A percentile compares a stretch with the other conserved stretches of the same genome.
phyloP scores from a whole-genome alignment of 768 basidiomycete genomes.

The Tricholoma hemisulphureum region DNA sequence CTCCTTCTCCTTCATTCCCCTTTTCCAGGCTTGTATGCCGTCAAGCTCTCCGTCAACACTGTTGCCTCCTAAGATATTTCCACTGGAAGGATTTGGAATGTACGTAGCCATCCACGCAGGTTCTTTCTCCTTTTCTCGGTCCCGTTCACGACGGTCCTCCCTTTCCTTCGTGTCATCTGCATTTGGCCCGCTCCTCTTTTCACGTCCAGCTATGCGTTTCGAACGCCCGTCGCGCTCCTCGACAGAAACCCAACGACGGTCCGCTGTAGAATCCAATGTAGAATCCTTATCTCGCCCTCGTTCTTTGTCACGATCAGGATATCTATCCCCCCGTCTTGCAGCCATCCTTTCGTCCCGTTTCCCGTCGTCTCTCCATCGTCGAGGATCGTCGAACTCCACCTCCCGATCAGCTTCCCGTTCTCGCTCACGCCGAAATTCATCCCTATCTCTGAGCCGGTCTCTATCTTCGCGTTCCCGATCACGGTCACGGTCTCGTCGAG shows the following conservation, averaged over 20 bases:
- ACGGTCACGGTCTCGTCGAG: constrained; percentile 47
- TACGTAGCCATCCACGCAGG: constrained; percentile 94
- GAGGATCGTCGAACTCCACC: constrained; percentile 63
- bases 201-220: constrained; percentile 59
- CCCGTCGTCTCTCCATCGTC: constrained; percentile 82
- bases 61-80: constrained; percentile 65
- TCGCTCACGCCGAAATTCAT: constrained; percentile 38
- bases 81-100: constrained; percentile 55
- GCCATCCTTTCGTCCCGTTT: constrained; percentile 75
- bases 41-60: constrained; percentile 67
- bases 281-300: constrained; percentile 45
- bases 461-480: constrained; percentile 51
- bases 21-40: constrained; percentile 86
- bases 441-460: constrained; percentile 29
- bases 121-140: constrained; percentile 76
- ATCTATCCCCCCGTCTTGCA: constrained; percentile 55
- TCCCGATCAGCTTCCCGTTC: constrained; percentile 38
- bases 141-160: constrained; percentile 39
- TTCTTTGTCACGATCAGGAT: constrained; percentile 35
- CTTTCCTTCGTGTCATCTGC: constrained; percentile 46
- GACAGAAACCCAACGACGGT: constrained; percentile 57
- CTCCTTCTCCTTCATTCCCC: constrained; percentile 76
- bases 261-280: constrained; percentile 43
- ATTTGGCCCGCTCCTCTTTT: constrained; percentile 43
- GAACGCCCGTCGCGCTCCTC: constrained; percentile 69